Conservation (phyloP, 306 rosid genomes). For the Quercus aquifolioides region DNA sequence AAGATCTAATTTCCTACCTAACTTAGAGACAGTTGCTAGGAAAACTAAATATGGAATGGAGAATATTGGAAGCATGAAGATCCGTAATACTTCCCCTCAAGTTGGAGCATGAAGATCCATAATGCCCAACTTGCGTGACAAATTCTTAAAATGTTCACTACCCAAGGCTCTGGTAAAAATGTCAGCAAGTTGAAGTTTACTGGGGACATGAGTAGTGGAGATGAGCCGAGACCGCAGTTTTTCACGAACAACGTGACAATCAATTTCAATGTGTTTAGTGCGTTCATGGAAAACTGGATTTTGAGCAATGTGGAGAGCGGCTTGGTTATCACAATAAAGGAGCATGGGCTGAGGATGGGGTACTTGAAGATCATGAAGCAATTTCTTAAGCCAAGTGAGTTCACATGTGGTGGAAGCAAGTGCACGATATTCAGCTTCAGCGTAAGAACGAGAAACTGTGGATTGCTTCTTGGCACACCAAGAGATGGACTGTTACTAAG, state of each 20-base stretch:
- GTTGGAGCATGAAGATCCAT: too few species aligned
- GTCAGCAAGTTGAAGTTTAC: background rate
- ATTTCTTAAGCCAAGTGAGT: background rate
- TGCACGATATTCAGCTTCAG: background rate
- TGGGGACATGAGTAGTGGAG: background rate
- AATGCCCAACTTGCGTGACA: too few species aligned
- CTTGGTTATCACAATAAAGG: background rate
- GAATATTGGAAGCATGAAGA: too few species aligned
- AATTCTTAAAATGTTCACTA: too few species aligned
- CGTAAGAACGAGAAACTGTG: background rate
- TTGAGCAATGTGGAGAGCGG: background rate
- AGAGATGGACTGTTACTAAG: background rate
- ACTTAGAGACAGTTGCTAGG: too few species aligned
- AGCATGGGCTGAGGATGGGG: too few species aligned
- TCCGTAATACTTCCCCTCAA: too few species aligned
- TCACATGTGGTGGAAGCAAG: background rate
- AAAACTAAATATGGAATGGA: too few species aligned
- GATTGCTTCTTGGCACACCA: background rate
- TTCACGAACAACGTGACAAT: background rate
- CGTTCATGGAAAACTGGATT: background rate
- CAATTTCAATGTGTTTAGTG: background rate
- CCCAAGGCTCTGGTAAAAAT: background rate
- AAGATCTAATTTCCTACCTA: too few species aligned
- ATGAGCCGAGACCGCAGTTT: background rate
- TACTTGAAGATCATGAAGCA: background rate